Evolutionary conservation across 371 early-diverging fungal genomes (phyloP).

Genomic region (Choanephora cucurbitarum): DNA sequence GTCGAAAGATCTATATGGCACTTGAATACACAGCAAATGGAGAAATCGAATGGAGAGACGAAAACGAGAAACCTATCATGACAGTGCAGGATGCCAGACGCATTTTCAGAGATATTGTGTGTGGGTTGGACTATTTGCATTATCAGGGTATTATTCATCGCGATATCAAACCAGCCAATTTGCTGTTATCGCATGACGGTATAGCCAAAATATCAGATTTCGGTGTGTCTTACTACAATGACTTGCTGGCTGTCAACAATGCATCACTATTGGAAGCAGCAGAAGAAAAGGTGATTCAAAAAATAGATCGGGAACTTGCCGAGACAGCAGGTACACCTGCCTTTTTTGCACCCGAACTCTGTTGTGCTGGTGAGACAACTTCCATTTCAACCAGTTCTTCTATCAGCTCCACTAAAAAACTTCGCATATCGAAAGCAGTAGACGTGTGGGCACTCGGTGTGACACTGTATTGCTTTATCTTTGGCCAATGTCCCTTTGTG

Average conservation of each 20-base stretch:
- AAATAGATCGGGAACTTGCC: constrained; percentile 79
- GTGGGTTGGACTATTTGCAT: constrained; percentile 93
- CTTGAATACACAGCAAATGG: constrained; percentile 92
- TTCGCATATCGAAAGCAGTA: constrained; percentile 81
- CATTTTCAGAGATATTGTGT: constrained; percentile 88
- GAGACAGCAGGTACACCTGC: constrained; percentile 97
- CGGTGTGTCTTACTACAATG: constrained; percentile 86
- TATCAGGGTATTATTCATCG: constrained; percentile 93
- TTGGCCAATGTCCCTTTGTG: constrained; percentile 96
- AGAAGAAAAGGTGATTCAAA: constrained; percentile 24
- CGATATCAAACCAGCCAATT: constrained; percentile 96
- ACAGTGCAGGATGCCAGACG: constrained; percentile 65
- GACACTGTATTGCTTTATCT: constrained; percentile 96
- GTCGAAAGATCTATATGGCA: constrained; percentile 86
- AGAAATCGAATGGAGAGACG: constrained; percentile 88
- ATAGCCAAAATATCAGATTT: constrained; percentile 94
- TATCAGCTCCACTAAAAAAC: constrained; percentile 10
- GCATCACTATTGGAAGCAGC: constrained; percentile 10
- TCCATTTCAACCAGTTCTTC: too few relatives aligned
- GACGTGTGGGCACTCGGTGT: constrained; percentile 99
- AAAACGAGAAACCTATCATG: constrained; percentile 68
- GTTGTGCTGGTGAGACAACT: constrained; percentile 63
- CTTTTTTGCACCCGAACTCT: constrained; percentile 97
- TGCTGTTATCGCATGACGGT: constrained; percentile 68
- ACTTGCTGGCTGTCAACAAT: constrained; percentile 36